Conservation (phyloP, 208 protist species). For the Trypanosoma platydactyli region DNA sequence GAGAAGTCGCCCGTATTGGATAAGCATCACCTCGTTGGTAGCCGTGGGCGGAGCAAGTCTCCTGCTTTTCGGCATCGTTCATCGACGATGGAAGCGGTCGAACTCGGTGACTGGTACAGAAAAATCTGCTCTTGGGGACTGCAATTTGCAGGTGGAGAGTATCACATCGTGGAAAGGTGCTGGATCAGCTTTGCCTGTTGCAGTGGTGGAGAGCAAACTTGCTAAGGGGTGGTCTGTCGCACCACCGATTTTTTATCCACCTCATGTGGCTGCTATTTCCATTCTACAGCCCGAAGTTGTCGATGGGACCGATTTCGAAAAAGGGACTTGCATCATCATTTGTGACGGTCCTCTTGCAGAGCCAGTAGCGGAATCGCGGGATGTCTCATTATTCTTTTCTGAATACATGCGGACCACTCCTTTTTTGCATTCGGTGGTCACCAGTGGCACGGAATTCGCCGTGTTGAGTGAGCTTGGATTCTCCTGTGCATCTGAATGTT, state of each 20-base stretch:
- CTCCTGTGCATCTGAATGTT: constrained; percentile 17
- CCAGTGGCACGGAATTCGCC: neutral
- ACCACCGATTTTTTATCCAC: constrained; percentile 50
- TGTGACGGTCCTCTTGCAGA: constrained; percentile 24
- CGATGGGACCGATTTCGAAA: neutral
- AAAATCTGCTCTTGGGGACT: neutral
- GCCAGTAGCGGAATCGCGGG: neutral
- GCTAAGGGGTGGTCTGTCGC: constrained; percentile 38
- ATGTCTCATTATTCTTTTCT: constrained; percentile 15
- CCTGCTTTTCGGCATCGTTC: constrained; percentile 2
- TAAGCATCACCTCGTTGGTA: neutral
- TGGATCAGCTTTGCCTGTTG: constrained; percentile 29
- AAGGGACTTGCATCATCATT: constrained; percentile 18
- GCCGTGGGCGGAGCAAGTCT: constrained; percentile 1
- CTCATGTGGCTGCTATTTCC: constrained; percentile 39
- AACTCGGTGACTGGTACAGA: neutral
- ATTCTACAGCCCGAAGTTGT: constrained; percentile 20
- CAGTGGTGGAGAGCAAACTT: constrained; percentile 28
- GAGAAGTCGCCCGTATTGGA: neutral
- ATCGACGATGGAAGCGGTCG: neutral
- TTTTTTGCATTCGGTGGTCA: constrained; percentile 2
- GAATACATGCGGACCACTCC: constrained; percentile 20
- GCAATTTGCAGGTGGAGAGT: neutral
- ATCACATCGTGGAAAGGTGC: neutral
- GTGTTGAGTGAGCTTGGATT: constrained; percentile 12